phyloP scores from a whole-genome alignment of 768 basidiomycete genomes.

The Phanerochaete sordida region DNA sequence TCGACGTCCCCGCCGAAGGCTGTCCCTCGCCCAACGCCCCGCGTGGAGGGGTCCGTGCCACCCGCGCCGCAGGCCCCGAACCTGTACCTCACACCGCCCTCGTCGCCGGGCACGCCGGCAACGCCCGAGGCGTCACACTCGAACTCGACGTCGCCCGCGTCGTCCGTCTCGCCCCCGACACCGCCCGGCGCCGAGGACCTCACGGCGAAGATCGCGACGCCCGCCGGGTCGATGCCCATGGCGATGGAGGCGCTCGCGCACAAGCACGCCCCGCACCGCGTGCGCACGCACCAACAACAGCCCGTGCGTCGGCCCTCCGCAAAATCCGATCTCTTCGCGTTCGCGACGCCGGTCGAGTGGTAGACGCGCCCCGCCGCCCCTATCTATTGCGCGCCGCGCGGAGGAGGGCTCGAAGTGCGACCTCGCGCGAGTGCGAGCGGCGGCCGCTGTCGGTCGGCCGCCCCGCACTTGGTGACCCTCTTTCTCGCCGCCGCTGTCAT shows the following conservation, averaged over 20 bases:
- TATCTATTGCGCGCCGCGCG: background rate
- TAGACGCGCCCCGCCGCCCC: background rate
- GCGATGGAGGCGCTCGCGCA: background rate
- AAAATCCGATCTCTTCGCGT: slow-evolving; percentile 10
- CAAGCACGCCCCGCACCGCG: background rate
- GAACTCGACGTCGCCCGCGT: slow-evolving; percentile 27
- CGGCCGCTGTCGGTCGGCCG: background rate
- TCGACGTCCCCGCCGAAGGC: slow-evolving; percentile 20
- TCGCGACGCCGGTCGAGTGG: slow-evolving; percentile 6
- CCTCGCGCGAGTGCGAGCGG: background rate
- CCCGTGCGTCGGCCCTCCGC: background rate
- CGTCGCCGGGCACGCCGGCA: slow-evolving; percentile 18
- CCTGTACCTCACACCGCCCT: slow-evolving; percentile 14
- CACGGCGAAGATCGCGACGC: slow-evolving; percentile 19
- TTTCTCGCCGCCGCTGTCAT: slow-evolving; percentile 1
- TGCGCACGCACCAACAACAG: background rate
- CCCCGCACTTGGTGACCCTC: background rate
- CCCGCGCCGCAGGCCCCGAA: slow-evolving; percentile 10
- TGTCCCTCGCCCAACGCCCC: slow-evolving; percentile 11
- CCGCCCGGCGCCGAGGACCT: slow-evolving; percentile 24
- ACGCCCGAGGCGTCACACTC: slow-evolving; percentile 30
- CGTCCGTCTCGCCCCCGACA: slow-evolving; percentile 27
- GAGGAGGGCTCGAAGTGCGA: slow-evolving; percentile 3
- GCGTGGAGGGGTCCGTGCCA: slow-evolving; percentile 10
- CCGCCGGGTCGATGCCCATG: slow-evolving; percentile 7